These are phyloP conservation scores for Diplotaxis tenuifolia DNA, from an alignment of 345 rosid species.

Conservation along the genomic window DNA sequence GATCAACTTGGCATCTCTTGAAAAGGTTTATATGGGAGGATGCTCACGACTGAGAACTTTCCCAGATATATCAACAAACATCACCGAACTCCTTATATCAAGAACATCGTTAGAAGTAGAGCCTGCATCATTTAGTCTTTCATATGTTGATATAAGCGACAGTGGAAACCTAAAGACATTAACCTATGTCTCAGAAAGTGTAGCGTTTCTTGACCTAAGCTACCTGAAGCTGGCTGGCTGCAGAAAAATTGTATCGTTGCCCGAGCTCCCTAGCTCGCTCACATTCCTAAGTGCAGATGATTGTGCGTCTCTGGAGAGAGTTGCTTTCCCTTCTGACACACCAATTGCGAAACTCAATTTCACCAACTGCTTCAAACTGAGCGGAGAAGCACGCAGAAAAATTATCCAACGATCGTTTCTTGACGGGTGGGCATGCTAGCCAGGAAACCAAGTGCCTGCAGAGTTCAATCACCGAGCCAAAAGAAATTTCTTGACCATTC, in stretches of 20 bases:
- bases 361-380: not conserved
- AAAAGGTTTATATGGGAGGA: not conserved
- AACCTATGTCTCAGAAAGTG: not conserved
- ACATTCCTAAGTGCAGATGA: not conserved
- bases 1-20: not conserved
- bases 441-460: constrained; percentile 5
- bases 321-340: not conserved
- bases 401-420: not conserved
- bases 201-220: not conserved
- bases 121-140: not conserved
- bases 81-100: not conserved
- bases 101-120: not conserved
- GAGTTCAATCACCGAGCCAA: not conserved
- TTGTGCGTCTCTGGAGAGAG: not conserved
- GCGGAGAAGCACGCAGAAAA: not conserved
- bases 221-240: not conserved
- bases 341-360: not conserved
- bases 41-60: constrained; percentile 14
- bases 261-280: not conserved
- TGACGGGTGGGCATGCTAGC: not conserved
- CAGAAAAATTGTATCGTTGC: not conserved
- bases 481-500: not conserved
- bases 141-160: not conserved
- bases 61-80: not conserved
- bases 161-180: not conserved